Conservation (phyloP, 345 rosid species). For the Excoecaria agallocha region DNA sequence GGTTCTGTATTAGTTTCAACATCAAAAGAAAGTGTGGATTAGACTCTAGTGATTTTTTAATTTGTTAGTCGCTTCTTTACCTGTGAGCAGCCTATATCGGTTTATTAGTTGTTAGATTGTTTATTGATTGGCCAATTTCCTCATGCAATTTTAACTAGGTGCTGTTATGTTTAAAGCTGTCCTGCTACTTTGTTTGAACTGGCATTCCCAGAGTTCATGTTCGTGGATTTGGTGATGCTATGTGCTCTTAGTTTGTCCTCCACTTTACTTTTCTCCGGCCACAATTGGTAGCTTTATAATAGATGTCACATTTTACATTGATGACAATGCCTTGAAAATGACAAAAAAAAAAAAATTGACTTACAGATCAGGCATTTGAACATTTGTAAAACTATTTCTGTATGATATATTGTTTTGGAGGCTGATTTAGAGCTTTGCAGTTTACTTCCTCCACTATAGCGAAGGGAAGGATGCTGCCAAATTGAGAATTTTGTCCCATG, state of each 20-base stretch:
- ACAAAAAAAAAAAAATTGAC: neutral
- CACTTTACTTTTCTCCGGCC: neutral
- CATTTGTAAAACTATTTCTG: neutral
- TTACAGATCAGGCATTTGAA: neutral
- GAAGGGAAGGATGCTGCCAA: neutral
- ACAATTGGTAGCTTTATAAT: neutral
- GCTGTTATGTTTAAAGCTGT: neutral
- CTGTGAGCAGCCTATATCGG: neutral
- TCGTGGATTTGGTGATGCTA: neutral
- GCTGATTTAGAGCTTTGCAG: neutral
- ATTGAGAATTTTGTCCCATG: neutral
- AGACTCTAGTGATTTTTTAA: neutral
- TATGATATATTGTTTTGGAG: neutral
- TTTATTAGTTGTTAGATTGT: neutral
- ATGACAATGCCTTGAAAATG: slow-evolving; percentile 1
- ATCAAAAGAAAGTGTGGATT: neutral
- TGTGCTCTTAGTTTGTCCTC: neutral
- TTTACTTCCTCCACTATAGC: neutral
- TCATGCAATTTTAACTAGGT: neutral
- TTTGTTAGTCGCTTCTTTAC: neutral
- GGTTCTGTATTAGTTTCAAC: neutral
- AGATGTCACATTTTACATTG: neutral
- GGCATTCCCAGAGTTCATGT: neutral
- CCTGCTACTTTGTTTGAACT: neutral
- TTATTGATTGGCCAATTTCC: neutral